Conservation (phyloP, 345 rosid genomes). For the Xanthoceras sorbifolium region DNA sequence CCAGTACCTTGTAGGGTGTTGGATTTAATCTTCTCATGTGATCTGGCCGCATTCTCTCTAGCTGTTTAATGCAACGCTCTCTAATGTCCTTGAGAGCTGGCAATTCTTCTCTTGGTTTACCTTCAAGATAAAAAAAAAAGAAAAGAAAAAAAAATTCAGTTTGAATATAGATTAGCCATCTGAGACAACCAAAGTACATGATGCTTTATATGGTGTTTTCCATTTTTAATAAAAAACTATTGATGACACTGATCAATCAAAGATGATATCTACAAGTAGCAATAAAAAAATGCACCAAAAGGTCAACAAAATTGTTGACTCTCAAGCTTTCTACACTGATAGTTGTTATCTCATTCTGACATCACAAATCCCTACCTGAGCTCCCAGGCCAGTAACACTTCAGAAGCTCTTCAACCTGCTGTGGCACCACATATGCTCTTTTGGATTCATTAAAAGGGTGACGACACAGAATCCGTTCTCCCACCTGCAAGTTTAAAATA, state of each 20-base stretch:
- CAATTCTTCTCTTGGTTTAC: constrained; percentile 61
- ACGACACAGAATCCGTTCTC: constrained; percentile 86
- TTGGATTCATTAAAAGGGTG: constrained; percentile 97
- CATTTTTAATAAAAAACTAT: background rate
- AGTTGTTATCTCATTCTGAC: too few species aligned
- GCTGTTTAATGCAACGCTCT: constrained; percentile 81
- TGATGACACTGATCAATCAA: background rate
- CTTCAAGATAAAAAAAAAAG: constrained; percentile 38
- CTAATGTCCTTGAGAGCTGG: constrained; percentile 67
- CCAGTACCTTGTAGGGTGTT: constrained; percentile 84
- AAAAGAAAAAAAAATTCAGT: constrained; percentile 15
- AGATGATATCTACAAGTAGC: background rate
- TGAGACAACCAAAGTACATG: too few species aligned
- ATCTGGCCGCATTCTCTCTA: constrained; percentile 87
- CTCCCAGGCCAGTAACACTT: constrained; percentile 91
- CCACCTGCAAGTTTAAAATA: constrained; percentile 49
- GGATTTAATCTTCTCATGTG: constrained; percentile 95
- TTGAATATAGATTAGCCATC: background rate
- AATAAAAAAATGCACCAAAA: background rate
- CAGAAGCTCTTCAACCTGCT: constrained; percentile 84
- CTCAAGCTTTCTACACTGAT: constrained; percentile 1
- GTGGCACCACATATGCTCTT: constrained; percentile 93
- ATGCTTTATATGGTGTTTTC: background rate
- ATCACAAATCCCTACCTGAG: constrained; percentile 54
- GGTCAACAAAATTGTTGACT: background rate